Evolutionary conservation across 2,329 filamentous ascomycete species (phyloP).

Genomic region (Chaetomiaceae sp.): DNA sequence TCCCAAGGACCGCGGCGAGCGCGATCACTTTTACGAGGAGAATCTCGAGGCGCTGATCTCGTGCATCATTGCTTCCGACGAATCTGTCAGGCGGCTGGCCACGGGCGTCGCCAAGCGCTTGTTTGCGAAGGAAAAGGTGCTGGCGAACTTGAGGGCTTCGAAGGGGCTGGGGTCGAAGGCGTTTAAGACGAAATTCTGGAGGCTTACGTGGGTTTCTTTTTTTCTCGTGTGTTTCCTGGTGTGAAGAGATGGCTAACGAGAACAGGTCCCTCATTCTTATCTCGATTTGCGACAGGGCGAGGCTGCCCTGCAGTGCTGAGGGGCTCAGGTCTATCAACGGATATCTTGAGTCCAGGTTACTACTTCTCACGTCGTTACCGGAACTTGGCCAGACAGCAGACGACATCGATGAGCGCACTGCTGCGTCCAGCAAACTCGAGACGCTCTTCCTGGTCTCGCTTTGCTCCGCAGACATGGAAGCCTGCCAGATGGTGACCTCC

Average conservation of each 20-base stretch:
- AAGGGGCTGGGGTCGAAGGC: constrained; percentile 34
- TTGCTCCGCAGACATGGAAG: constrained; percentile 61
- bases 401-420: constrained; percentile 50
- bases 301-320: constrained; percentile 38
- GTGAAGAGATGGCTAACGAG: constrained; percentile 1
- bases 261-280: constrained; percentile 42
- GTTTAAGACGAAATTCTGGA: constrained; percentile 47
- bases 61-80: constrained; percentile 49
- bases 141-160: constrained; percentile 34
- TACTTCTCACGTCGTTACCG: constrained; percentile 47
- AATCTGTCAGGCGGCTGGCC: constrained; percentile 45
- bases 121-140: constrained; percentile 37
- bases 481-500: constrained; percentile 58
- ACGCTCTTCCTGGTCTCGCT: constrained; percentile 59
- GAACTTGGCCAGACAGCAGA: constrained; percentile 50
- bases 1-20: constrained; percentile 33
- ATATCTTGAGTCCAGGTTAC: constrained; percentile 52
- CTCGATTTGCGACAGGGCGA: constrained; percentile 46
- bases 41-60: constrained; percentile 50
- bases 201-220: constrained; percentile 40
- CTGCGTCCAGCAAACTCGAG: constrained; percentile 53
- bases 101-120: constrained; percentile 44
- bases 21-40: constrained; percentile 38
- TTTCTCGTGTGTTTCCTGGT: not conserved
- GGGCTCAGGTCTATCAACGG: constrained; percentile 46